Conservation (phyloP, 1,139 yeast species). For the Yarrowia galli region DNA sequence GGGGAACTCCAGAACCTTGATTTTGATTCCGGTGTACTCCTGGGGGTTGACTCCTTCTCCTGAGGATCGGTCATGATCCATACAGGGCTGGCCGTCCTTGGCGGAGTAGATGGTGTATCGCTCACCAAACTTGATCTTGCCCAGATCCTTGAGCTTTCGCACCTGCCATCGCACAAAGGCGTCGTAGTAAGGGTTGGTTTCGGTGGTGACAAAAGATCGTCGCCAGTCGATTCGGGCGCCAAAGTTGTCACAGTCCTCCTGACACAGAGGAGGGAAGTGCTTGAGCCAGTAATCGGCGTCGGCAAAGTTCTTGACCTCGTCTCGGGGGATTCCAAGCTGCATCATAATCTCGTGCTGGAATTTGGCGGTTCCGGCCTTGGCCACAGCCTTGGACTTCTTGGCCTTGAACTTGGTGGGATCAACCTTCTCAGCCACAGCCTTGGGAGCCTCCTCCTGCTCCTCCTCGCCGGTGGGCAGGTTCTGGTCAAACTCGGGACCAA, state of each 20-base stretch:
- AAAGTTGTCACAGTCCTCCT: conserved; percentile 76
- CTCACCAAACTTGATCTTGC: conserved; percentile 96
- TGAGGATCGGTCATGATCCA: conserved; percentile 97
- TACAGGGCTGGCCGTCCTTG: conserved; percentile 98
- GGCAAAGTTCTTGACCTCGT: conserved; percentile 85
- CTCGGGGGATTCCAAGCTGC: conserved; percentile 85
- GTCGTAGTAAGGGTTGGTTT: conserved; percentile 92
- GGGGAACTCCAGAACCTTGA: conserved; percentile 68
- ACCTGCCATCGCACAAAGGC: conserved; percentile 97
- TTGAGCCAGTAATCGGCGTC: conserved; percentile 88
- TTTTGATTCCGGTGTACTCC: conserved; percentile 94
- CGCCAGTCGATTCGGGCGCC: conserved; percentile 99
- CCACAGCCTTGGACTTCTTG: conserved; percentile 89
- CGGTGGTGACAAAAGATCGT: conserved; percentile 94
- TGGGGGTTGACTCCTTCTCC: conserved; percentile 99
- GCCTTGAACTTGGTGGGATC: conserved; percentile 92
- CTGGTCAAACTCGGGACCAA: conserved; percentile 83
- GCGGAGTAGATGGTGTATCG: conserved; percentile 97
- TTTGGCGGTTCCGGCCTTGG: conserved; percentile 92
- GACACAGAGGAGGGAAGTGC: conserved; percentile 90
- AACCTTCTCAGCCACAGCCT: conserved; percentile 53
- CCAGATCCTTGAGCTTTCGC: conserved; percentile 81
- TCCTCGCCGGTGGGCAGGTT: conserved; percentile 66
- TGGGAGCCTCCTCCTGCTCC: conserved; percentile 54
- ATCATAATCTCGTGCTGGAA: conserved; percentile 96